Conservation (phyloP, 306 rosid species). For the Erythrophleum fordii region DNA sequence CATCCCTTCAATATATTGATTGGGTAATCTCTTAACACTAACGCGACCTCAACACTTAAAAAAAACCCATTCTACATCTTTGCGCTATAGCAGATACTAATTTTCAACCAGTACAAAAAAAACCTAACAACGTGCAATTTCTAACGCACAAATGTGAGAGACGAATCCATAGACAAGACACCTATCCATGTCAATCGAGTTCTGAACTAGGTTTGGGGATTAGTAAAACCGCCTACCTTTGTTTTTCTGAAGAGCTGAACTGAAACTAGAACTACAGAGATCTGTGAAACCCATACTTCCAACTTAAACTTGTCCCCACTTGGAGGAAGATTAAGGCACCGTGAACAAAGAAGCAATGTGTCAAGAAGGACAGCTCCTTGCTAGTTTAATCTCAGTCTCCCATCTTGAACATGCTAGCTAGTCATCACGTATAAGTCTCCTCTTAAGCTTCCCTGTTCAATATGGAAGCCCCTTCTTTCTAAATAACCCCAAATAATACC, state of each 20-base stretch:
- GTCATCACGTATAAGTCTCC: too few relatives aligned
- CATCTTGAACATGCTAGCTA: too few relatives aligned
- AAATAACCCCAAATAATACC: too few relatives aligned
- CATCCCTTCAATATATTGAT: neutral
- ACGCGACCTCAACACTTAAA: neutral
- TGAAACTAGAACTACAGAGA: neutral
- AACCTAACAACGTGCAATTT: neutral
- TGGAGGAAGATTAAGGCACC: too few relatives aligned
- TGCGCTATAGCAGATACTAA: neutral
- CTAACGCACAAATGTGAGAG: slow-evolving; percentile 4
- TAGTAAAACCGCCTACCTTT: neutral
- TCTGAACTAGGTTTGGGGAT: neutral
- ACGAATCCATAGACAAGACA: slow-evolving; percentile 75
- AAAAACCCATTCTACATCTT: slow-evolving; percentile 14
- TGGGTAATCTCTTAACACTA: neutral
- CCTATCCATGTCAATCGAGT: slow-evolving; percentile 50
- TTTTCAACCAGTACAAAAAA: neutral
- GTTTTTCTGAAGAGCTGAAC: neutral
- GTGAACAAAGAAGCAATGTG: neutral
- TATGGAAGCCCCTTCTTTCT: too few relatives aligned
- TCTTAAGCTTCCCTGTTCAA: too few relatives aligned
- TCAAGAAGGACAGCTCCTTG: neutral
- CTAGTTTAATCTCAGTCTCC: neutral
- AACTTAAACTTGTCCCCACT: too few relatives aligned
- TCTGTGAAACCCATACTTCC: neutral